Evolutionary conservation across 331 rosid genomes (phyloP).

Genomic region (Telfairia occidentalis): DNA sequence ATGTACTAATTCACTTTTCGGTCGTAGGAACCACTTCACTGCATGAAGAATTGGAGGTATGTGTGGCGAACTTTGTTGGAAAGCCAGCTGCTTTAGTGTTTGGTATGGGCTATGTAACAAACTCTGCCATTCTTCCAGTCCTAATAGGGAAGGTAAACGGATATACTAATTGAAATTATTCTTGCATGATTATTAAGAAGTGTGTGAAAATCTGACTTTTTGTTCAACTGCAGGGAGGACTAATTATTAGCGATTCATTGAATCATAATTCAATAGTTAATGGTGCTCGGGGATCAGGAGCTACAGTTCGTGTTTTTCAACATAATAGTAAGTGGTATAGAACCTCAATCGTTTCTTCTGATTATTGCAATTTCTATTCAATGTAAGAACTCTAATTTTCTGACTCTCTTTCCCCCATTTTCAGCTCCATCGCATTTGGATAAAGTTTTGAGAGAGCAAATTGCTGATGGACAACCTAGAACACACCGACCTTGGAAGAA

Average conservation of each 20-base stretch:
- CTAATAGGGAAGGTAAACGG: conserved; percentile 54
- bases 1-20: conserved; percentile 3
- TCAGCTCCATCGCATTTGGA: conserved; percentile 56
- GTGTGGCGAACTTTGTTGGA: conserved; percentile 49
- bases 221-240: conserved; percentile 31
- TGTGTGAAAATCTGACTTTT: background rate
- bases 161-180: background rate
- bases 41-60: conserved; percentile 49
- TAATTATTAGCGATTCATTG: conserved; percentile 47
- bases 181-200: background rate
- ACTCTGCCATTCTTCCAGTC: conserved; percentile 71
- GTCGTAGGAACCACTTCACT: conserved; percentile 48
- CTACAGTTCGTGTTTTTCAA: conserved; percentile 60
- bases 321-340: conserved; percentile 40
- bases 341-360: background rate
- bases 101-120: conserved; percentile 80
- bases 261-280: conserved; percentile 54
- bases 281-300: conserved; percentile 74
- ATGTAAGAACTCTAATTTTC: background rate
- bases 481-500: conserved; percentile 72
- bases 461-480: conserved; percentile 65
- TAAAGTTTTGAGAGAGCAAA: conserved; percentile 62
- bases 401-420: background rate
- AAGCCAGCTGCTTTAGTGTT: conserved; percentile 73
- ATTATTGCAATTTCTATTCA: background rate